Evolutionary conservation across 768 basidiomycete species (phyloP), one percentile per base, ranked within the genome.

Genomic region (Rhizopogon rudus): DNA sequence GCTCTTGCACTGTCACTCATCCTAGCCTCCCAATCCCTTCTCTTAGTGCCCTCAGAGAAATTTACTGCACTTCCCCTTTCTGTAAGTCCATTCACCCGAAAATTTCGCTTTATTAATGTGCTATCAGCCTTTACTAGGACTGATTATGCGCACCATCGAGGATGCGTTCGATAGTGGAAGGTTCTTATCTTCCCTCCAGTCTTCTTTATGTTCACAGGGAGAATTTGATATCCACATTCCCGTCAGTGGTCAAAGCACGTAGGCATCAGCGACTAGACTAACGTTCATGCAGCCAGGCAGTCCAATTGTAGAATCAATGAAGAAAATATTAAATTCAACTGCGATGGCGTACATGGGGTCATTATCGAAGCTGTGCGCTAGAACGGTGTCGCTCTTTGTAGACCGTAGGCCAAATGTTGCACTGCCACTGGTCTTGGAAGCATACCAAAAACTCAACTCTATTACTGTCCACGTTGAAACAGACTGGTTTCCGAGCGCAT

Each of bases 1-100:
- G 69, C 77, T 10, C 74, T 84, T 33, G 75, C 63, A 0, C 60
- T 69, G 22, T 58, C 71, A n/a, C 62, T 85, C 51, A 77, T 87
- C 2, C 64, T 87, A 25, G 78, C 83, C 1, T 81, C 86, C 6
- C 86, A 82, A 50, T 82, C 82, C 16, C 67, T 87, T 2, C 77
- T 82, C 1, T 69, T 82, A 6, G 76, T 89, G 13, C 73, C 80
- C 1, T 68, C 76, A 6, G 65, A 75, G 41, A 84, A 82, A 61
- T 68, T 89, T 42, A 79, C 77, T 56, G 84, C 81, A 0, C 70
- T 90, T 0, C 87, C 88, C 6, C 68, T 91, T 5, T 65, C 78
- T 3, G 72, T 79, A 41, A 17, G 76, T 60, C 65, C 75, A 20
- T 51, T 59, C 17, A 59, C 65, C 28, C 57, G 73, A 49, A 57